Conservation (phyloP, 768 basidiomycete genomes). For the Phylloporus sp. region DNA sequence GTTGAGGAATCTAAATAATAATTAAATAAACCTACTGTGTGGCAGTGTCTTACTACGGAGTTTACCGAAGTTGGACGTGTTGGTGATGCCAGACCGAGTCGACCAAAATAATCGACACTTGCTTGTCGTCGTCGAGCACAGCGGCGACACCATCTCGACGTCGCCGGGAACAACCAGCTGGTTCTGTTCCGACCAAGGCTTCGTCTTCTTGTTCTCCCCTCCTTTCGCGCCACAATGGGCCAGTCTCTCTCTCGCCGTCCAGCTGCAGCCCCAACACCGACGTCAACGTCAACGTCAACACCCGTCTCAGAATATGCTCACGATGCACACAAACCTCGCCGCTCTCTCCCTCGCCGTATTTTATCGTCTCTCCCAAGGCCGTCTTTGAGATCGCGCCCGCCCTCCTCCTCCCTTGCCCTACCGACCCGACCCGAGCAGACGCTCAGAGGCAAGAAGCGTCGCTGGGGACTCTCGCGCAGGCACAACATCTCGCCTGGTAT, state of each 20-base stretch:
- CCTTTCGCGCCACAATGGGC: constrained; percentile 21
- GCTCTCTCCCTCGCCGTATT: constrained; percentile 34
- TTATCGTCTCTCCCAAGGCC: constrained; percentile 30
- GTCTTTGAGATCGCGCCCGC: constrained; percentile 14
- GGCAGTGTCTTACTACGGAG: constrained; percentile 20
- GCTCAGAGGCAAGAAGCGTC: constrained; percentile 27
- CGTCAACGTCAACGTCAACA: constrained; percentile 5
- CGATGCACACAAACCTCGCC: constrained; percentile 1
- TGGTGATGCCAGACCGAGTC: constrained; percentile 19
- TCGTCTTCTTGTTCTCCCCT: neutral
- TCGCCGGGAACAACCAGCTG: neutral
- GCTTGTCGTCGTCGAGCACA: constrained; percentile 11
- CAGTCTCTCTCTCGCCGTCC: constrained; percentile 29
- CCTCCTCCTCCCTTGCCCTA: constrained; percentile 14
- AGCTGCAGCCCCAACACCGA: constrained; percentile 7
- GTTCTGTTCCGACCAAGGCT: neutral
- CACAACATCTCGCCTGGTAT: constrained; percentile 10
- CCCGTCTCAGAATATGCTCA: constrained; percentile 6
- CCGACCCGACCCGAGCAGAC: constrained; percentile 24
- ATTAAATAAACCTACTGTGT: neutral
- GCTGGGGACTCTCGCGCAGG: constrained; percentile 23
- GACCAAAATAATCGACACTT: constrained; percentile 23
- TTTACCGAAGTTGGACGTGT: constrained; percentile 22
- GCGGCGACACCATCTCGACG: constrained; percentile 7
- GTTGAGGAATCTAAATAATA: constrained; percentile 7